A percentile compares a stretch with the other conserved stretches of the same genome.
These are phyloP conservation scores for Byssochlamys sp. DNA, from an alignment of 2,329 filamentous ascomycete species.

Conservation along the genomic window DNA sequence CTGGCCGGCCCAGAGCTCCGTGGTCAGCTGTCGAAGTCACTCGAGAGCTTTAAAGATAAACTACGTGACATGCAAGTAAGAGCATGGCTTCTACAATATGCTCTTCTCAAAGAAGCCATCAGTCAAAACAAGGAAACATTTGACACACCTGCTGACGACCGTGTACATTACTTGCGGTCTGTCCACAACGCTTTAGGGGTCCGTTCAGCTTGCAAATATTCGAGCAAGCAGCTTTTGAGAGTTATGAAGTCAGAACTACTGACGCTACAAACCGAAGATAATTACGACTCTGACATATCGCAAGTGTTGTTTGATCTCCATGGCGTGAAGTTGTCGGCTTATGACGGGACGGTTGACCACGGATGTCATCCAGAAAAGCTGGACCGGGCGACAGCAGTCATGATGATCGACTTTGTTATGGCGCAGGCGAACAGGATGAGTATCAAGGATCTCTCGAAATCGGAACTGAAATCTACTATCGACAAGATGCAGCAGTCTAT, in stretches of 20 bases:
- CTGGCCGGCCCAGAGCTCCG: conserved; percentile 51
- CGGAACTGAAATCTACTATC: conserved; percentile 78
- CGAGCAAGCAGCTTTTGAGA: conserved; percentile 79
- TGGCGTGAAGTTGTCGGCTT: conserved; percentile 64
- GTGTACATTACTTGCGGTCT: conserved; percentile 68
- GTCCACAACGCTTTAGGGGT: conserved; percentile 77
- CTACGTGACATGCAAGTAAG: conserved; percentile 80
- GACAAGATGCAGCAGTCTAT: conserved; percentile 88
- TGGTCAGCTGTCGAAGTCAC: conserved; percentile 33
- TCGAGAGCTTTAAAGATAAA: conserved; percentile 51
- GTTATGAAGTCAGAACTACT: conserved; percentile 80
- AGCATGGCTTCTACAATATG: conserved; percentile 79
- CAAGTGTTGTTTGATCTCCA: conserved; percentile 78
- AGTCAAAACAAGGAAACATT: conserved; percentile 57
- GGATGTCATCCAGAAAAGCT: conserved; percentile 67
- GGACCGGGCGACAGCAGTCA: conserved; percentile 68
- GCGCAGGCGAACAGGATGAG: conserved; percentile 71
- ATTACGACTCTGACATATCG: conserved; percentile 76
- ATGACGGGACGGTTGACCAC: conserved; percentile 65
- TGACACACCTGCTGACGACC: conserved; percentile 57
- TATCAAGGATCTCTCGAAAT: conserved; percentile 84
- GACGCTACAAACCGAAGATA: conserved; percentile 63
- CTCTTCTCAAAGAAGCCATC: conserved; percentile 65
- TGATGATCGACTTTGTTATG: conserved; percentile 75
- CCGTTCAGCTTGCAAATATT: conserved; percentile 73